Percentiles rank a stretch among this genome's conserved stretches.
phyloP scores from a whole-genome alignment of 257 asterid genomes.

The Forsythia suspensa region DNA sequence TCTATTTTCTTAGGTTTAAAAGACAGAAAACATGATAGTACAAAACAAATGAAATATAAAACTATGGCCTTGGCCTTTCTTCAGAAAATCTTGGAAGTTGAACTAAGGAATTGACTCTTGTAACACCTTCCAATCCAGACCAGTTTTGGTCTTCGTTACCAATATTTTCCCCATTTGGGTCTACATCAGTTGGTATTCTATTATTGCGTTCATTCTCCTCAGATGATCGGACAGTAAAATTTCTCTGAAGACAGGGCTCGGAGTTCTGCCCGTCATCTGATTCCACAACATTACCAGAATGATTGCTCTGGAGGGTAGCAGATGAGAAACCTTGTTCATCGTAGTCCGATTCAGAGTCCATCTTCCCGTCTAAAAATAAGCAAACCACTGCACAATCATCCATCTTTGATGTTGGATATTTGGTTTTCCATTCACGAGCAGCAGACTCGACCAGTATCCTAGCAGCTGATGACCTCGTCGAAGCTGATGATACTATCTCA shows the following conservation, averaged over 20 bases:
- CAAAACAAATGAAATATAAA: constrained; percentile 26
- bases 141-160: constrained; percentile 64
- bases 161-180: constrained; percentile 28
- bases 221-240: constrained; percentile 70
- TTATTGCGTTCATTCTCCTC: constrained; percentile 55
- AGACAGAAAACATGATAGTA: constrained; percentile 9
- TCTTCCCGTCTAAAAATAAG: constrained; percentile 81
- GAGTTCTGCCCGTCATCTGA: constrained; percentile 79
- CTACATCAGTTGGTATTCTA: constrained; percentile 39
- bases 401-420: constrained; percentile 94
- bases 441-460: constrained; percentile 79
- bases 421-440: constrained; percentile 88
- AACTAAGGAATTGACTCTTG: constrained; percentile 92
- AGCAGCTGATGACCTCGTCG: constrained; percentile 82
- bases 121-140: constrained; percentile 98
- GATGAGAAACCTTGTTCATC: constrained; percentile 86
- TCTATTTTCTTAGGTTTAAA: constrained; percentile 19
- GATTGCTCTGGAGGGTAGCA: constrained; percentile 72
- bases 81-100: constrained; percentile 93
- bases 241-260: constrained; percentile 77
- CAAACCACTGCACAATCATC: constrained; percentile 98
- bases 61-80: constrained; percentile 65
- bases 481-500: constrained; percentile 69
- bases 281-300: constrained; percentile 68
- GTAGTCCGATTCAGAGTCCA: constrained; percentile 82